Conservation (phyloP, 2,329 filamentous ascomycete species). For the Claviceps fusiformis region DNA sequence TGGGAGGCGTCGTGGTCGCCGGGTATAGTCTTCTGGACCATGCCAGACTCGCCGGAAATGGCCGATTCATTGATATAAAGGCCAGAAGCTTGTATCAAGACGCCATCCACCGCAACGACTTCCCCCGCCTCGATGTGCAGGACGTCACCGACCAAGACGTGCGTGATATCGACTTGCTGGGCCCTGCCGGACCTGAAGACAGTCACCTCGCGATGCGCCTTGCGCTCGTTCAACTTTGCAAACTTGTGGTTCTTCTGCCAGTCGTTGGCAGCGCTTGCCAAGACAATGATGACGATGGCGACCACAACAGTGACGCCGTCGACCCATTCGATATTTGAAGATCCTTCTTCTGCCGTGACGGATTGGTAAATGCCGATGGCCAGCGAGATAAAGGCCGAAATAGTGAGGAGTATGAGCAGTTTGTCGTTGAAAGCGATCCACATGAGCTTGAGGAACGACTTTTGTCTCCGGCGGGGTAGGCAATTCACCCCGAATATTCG, state of each 20-base stretch:
- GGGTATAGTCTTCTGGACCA: conserved; percentile 48
- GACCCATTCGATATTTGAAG: conserved; percentile 59
- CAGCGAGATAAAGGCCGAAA: conserved; percentile 60
- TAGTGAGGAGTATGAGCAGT: conserved; percentile 56
- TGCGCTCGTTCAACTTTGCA: conserved; percentile 67
- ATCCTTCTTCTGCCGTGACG: conserved; percentile 35
- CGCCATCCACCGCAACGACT: conserved; percentile 55
- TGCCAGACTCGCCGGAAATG: conserved; percentile 61
- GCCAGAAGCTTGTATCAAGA: conserved; percentile 43
- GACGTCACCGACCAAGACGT: conserved; percentile 61
- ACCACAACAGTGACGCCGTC: conserved; percentile 70
- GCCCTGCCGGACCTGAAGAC: conserved; percentile 62
- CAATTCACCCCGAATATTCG: conserved; percentile 55
- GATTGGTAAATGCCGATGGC: conserved; percentile 64
- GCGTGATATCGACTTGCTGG: conserved; percentile 54
- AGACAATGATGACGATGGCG: conserved; percentile 61
- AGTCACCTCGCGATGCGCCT: conserved; percentile 61
- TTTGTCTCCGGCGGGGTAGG: conserved; percentile 45
- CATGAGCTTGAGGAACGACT: conserved; percentile 50
- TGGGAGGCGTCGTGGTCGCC: conserved; percentile 47
- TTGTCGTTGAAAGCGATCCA: conserved; percentile 81
- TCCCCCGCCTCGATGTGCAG: conserved; percentile 62
- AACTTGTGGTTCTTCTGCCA: conserved; percentile 75
- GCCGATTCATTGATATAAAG: conserved; percentile 61
- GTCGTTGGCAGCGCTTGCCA: conserved; percentile 67